These are phyloP conservation scores for Centrapalus pauciflorus DNA, from an alignment of 129 eudicot species.

Conservation along the genomic window DNA sequence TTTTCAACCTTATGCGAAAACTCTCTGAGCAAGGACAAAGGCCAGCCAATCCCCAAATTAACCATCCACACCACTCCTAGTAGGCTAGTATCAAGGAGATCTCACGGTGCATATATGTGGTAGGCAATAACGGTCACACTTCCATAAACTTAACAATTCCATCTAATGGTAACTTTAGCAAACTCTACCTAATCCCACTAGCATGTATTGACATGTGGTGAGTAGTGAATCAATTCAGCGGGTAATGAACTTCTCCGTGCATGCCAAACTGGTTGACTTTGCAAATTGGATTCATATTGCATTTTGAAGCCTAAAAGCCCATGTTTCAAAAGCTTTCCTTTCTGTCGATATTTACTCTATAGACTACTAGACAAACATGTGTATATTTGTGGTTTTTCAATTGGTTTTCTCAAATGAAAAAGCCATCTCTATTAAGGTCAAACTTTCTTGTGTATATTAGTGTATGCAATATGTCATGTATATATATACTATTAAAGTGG, in stretches of 20 bases:
- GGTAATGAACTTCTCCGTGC: conserved; percentile 10
- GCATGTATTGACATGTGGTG: neutral
- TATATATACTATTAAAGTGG: neutral
- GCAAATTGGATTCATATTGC: conserved; percentile 4
- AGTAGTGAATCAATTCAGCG: neutral
- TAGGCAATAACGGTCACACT: neutral
- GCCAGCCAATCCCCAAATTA: conserved; percentile 9
- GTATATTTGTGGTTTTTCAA: neutral
- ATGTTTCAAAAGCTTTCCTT: neutral
- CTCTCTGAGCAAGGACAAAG: conserved; percentile 21
- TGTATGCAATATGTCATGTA: conserved; percentile 9
- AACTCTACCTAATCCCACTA: neutral
- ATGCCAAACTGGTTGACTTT: neutral
- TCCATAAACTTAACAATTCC: neutral
- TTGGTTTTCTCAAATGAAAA: neutral
- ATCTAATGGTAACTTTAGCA: neutral
- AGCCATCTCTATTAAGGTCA: neutral
- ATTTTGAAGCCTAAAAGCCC: neutral
- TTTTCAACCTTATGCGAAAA: conserved; percentile 21
- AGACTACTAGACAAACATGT: neutral
- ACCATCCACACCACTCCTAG: conserved; percentile 19
- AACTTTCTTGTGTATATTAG: neutral
- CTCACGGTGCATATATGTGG: neutral
- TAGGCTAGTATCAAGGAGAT: conserved; percentile 16
- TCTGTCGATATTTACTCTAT: neutral